Evolutionary conservation across 192 early-diverging fungal species (phyloP).

Genomic region (Helicostylum pulchrum): DNA sequence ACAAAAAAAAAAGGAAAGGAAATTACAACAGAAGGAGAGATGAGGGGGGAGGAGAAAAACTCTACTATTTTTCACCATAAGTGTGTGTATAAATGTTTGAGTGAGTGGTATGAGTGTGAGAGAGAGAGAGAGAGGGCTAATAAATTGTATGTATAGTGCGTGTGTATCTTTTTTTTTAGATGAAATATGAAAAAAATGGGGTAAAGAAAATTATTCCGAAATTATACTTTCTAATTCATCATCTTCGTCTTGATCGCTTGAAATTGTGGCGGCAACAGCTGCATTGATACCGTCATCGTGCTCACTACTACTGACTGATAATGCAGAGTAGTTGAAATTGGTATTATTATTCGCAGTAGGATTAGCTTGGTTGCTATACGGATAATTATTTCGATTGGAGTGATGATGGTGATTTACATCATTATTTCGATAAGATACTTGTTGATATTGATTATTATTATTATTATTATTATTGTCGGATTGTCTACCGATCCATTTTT

Average conservation of each 20-base stretch:
- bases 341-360: not conserved
- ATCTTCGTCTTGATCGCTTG: slow-evolving; percentile 22
- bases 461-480: not conserved
- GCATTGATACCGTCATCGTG: slow-evolving; percentile 1
- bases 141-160: not conserved
- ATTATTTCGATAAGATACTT: not conserved
- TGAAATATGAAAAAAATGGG: not conserved
- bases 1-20: slow-evolving; percentile 11
- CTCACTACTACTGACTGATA: slow-evolving; percentile 4
- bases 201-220: slow-evolving; percentile 6
- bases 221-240: slow-evolving; percentile 23
- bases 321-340: slow-evolving; percentile 11
- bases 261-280: not conserved
- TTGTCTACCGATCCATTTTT: slow-evolving; percentile 38
- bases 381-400: not conserved
- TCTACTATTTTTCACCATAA: too few relatives aligned
- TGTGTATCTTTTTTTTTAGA: not conserved
- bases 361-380: not conserved
- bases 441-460: not conserved
- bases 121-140: not conserved
- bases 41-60: not conserved
- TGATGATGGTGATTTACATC: not conserved
- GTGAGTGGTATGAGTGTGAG: slow-evolving; percentile 3
- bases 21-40: not conserved
- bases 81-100: slow-evolving; percentile 11